These are phyloP conservation scores for Colletotrichum musicola DNA, from an alignment of 2,329 filamentous ascomycete genomes.

Conservation along the genomic window DNA sequence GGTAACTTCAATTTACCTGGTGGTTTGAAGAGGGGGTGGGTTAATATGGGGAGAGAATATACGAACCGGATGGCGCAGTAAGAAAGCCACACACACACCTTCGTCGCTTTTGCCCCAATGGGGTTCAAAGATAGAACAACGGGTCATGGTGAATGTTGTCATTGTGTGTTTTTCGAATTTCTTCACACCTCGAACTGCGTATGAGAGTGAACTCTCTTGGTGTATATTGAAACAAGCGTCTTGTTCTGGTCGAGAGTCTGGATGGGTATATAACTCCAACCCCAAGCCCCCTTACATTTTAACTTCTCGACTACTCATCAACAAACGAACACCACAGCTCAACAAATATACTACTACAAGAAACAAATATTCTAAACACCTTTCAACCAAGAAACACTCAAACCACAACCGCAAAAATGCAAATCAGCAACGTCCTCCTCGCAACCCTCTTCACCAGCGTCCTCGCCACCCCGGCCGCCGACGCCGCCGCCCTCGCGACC, in stretches of 20 bases:
- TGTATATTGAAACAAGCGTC: too few species aligned
- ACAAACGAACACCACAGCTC: not conserved
- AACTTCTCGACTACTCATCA: not conserved
- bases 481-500: slow-evolving; percentile 31
- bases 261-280: not conserved
- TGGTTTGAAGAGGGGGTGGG: too few species aligned
- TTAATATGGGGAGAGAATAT: not conserved
- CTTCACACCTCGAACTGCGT: not conserved
- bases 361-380: not conserved
- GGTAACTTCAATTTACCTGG: too few species aligned
- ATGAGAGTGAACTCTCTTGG: too few species aligned
- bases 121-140: not conserved
- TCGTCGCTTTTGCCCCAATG: not conserved
- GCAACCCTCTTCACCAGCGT: slow-evolving; percentile 33
- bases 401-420: slow-evolving; percentile 26
- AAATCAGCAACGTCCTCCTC: slow-evolving; percentile 41
- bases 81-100: too few species aligned
- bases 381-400: not conserved
- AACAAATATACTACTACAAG: too few species aligned
- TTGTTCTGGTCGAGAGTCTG: not conserved
- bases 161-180: slow-evolving; percentile 5
- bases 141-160: slow-evolving; percentile 18
- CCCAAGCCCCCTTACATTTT: not conserved
- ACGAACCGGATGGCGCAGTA: not conserved
- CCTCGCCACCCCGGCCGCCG: slow-evolving; percentile 40